Evolutionary conservation across 345 rosid genomes (phyloP).

Genomic region (Microthlaspi erraticum): DNA sequence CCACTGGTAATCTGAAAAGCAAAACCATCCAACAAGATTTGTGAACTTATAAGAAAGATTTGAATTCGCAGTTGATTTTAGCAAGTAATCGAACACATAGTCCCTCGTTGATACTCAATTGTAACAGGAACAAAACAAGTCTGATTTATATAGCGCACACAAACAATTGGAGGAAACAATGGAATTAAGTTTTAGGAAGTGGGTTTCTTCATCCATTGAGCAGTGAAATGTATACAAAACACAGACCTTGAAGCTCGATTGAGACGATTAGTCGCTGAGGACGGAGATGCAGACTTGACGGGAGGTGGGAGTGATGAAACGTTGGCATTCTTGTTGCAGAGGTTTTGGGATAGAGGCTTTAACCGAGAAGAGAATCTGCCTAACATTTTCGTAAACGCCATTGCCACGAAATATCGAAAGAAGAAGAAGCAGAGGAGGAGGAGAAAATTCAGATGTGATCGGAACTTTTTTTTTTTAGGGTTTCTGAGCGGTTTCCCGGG

Average conservation of each 20-base stretch:
- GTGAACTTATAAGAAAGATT: background rate
- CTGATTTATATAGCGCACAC: too few relatives aligned
- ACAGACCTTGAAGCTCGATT: constrained; percentile 42
- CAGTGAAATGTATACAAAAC: background rate
- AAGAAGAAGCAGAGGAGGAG: background rate
- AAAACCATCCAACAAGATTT: background rate
- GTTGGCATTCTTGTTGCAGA: constrained; percentile 41
- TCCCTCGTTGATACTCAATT: background rate
- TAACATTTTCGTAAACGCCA: constrained; percentile 55
- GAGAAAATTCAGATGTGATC: constrained; percentile 12
- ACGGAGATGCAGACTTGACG: constrained; percentile 38
- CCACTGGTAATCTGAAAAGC: constrained; percentile 58
- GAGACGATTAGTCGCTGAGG: constrained; percentile 50
- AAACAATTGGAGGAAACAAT: too few relatives aligned
- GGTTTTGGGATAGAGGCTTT: constrained; percentile 45
- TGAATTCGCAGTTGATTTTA: background rate
- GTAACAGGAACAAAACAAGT: too few relatives aligned
- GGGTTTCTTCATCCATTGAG: background rate
- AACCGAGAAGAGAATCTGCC: constrained; percentile 58
- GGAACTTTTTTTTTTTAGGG: background rate
- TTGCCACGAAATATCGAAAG: background rate
- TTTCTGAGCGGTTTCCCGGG: constrained; percentile 7
- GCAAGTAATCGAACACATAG: background rate
- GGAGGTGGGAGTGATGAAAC: constrained; percentile 43
- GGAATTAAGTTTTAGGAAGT: too few relatives aligned